Conservation (phyloP, 1,284 basidiomycete genomes). For the Tylopilus orsonianus region DNA sequence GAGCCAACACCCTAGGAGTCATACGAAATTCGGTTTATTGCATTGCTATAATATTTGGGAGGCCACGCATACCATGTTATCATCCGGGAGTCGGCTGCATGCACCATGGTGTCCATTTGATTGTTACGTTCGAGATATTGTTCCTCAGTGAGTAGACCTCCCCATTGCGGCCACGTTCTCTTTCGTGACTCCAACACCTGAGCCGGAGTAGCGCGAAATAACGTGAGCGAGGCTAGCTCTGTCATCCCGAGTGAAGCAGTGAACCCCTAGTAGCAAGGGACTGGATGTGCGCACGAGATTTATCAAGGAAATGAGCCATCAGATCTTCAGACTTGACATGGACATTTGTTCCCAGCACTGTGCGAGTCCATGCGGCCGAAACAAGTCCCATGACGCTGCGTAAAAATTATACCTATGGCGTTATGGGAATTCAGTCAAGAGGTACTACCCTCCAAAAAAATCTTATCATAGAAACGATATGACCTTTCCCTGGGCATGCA, state of each 20-base stretch:
- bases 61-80: constrained; percentile 37
- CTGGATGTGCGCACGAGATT: background rate
- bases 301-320: background rate
- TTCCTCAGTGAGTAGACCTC: constrained; percentile 34
- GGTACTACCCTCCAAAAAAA: background rate
- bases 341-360: background rate
- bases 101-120: constrained; percentile 37
- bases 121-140: constrained; percentile 38
- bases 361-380: background rate
- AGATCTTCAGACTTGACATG: background rate
- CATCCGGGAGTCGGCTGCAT: constrained; percentile 37
- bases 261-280: background rate
- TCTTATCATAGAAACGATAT: background rate
- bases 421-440: background rate
- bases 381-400: background rate
- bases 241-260: constrained; percentile 4
- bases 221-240: constrained; percentile 20
- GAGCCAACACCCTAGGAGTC: constrained; percentile 43
- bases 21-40: background rate
- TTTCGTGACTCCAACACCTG: constrained; percentile 33
- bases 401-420: background rate
- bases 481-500: no score
- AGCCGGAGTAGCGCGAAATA: constrained; percentile 24
- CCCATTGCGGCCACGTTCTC: constrained; percentile 38
- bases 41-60: background rate